Percentiles rank a stretch among this genome's conserved stretches.
Conservation (phyloP, 169 alveolate genomes). For the Cryptosporidium ryanae region DNA sequence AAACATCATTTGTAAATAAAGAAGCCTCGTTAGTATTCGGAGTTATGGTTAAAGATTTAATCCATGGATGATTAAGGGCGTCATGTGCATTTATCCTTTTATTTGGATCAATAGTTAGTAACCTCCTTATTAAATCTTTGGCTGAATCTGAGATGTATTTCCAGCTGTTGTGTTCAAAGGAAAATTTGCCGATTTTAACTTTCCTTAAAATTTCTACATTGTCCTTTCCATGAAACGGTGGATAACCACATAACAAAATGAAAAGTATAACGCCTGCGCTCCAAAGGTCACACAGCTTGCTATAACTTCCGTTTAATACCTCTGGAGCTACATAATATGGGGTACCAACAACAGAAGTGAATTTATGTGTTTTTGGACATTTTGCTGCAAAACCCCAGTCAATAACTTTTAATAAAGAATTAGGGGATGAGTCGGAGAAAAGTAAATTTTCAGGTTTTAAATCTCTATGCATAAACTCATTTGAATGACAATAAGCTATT, state of each 20-base stretch:
- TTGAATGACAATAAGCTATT: constrained; percentile 90
- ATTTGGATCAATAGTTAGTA: constrained; percentile 87
- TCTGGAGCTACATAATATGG: constrained; percentile 98
- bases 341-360: constrained; percentile 89
- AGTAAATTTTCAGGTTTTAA: constrained; percentile 91
- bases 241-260: constrained; percentile 87
- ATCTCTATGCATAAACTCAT: constrained; percentile 90
- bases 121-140: constrained; percentile 86
- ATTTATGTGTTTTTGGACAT: constrained; percentile 87
- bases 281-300: constrained; percentile 95
- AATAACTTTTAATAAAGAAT: constrained; percentile 91
- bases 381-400: constrained; percentile 94
- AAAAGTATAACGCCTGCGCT: constrained; percentile 92
- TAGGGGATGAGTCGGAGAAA: constrained; percentile 82
- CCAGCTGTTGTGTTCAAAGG: constrained; percentile 91
- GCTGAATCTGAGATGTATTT: constrained; percentile 88
- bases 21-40: constrained; percentile 28
- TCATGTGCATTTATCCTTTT: constrained; percentile 90
- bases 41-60: constrained; percentile 77
- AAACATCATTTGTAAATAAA: constrained; percentile 66
- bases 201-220: constrained; percentile 86
- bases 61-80: constrained; percentile 94
- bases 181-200: constrained; percentile 87
- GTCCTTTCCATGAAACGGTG: constrained; percentile 90
- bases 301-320: constrained; percentile 91